Evolutionary conservation across 768 basidiomycete genomes (phyloP).

Genomic region (Strobilomyces dryophilus): DNA sequence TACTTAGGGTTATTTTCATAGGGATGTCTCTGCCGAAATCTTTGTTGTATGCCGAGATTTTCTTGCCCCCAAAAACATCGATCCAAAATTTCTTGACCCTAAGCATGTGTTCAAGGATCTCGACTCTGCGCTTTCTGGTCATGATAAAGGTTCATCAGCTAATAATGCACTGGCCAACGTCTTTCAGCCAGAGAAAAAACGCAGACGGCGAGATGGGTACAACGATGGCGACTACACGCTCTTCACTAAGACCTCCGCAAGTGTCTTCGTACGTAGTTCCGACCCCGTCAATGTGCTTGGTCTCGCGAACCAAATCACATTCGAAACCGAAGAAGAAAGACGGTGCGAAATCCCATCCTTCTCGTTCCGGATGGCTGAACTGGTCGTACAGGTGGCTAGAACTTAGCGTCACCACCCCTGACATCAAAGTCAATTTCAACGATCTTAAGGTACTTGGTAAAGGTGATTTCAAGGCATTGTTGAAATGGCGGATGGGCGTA

Average conservation of each 20-base stretch:
- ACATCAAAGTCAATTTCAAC: constrained; percentile 77
- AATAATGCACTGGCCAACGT: constrained; percentile 83
- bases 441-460: constrained; percentile 98
- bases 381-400: constrained; percentile 59
- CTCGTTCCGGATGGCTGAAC: constrained; percentile 1
- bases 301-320: constrained; percentile 69
- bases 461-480: constrained; percentile 89
- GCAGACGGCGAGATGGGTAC: constrained; percentile 90
- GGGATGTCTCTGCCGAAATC: constrained; percentile 99
- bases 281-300: constrained; percentile 85
- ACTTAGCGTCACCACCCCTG: constrained; percentile 67
- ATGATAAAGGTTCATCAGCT: constrained; percentile 50
- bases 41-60: constrained; percentile 98
- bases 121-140: constrained; percentile 40
- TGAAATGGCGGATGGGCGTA: constrained; percentile 87
- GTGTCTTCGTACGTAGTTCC: constrained; percentile 60
- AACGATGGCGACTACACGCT: constrained; percentile 91
- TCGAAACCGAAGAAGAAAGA: constrained; percentile 82
- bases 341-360: constrained; percentile 39
- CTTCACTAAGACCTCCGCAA: constrained; percentile 67
- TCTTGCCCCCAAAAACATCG: constrained; percentile 90
- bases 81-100: constrained; percentile 97
- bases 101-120: constrained; percentile 97
- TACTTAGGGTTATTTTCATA: constrained; percentile 25
- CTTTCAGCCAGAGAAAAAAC: constrained; percentile 96